Conservation (phyloP, 169 alveolate genomes). For the Blepharisma undulans region DNA sequence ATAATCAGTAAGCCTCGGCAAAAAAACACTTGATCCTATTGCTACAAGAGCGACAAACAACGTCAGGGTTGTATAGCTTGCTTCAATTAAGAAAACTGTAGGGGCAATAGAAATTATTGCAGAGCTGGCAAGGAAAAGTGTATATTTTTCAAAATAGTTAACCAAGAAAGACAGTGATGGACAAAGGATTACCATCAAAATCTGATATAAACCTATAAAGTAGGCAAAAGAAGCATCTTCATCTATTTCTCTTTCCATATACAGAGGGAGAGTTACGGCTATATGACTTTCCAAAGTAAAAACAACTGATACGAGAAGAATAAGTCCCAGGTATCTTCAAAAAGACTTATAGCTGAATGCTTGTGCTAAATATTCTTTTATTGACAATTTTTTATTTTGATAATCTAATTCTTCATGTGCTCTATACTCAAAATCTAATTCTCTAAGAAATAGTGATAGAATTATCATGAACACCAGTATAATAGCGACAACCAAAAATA, state of each 20-base stretch:
- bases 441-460: too few species aligned
- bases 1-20: constrained; percentile 54
- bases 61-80: constrained; percentile 26
- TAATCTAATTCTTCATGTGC: too few species aligned
- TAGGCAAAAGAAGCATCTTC: constrained; percentile 50
- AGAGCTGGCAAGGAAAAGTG: constrained; percentile 41
- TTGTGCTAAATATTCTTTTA: too few species aligned
- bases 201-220: constrained; percentile 40
- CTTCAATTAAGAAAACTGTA: constrained; percentile 41
- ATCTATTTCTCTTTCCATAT: constrained; percentile 52
- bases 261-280: constrained; percentile 54
- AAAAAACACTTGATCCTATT: constrained; percentile 53
- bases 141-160: constrained; percentile 17
- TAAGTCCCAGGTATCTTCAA: too few species aligned
- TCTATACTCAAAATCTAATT: too few species aligned
- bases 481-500: too few species aligned
- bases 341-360: too few species aligned
- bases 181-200: constrained; percentile 37
- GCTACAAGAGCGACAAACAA: constrained; percentile 44
- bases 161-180: constrained; percentile 26
- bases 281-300: too few species aligned
- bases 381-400: too few species aligned
- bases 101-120: constrained; percentile 52
- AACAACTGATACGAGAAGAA: too few species aligned
- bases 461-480: too few species aligned